Evolutionary conservation across 2,329 filamentous ascomycete species (phyloP), one percentile per base, ranked within the genome.

Genomic region (Aspergillus hortae): DNA sequence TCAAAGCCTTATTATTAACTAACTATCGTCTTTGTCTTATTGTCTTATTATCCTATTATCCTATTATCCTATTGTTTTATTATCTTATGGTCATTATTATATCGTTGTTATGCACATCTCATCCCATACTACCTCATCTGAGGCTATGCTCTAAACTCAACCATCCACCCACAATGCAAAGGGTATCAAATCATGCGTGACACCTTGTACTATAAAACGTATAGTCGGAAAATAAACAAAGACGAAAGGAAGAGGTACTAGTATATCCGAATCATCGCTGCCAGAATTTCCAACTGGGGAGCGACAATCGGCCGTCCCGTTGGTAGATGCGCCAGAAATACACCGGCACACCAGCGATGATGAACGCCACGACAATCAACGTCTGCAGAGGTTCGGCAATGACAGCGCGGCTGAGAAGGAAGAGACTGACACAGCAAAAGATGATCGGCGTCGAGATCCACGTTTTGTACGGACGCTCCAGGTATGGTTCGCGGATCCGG

Each of bases 381-480:
- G 92, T 96, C 78, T 99, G 92, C 47, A 95, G 63, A 4, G 94
- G 94, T 72, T 96, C 87, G 12, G 91, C 88, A 67, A 99, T 94
- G 12, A 97, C 85, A 3, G 92, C 91, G 46, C 94, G 80, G 65
- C 86, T 92, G 40, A 99, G 81, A 58, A 99, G 72, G 67, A 99
- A 99, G 58, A 99, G 72, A 68, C 90, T 95, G 36, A 99, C 94
- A 67, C 94, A 99, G 80, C 94, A 99, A 70, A 99, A 99, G 51
- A 96, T 92, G 59, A 99, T 92, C 10, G 94, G 94, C 2, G 94
- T 99, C 1, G 87, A 88, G 65, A 99, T 96, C 94, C 92, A 99
- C 3, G 92, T 96, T 69, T 85, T 87, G 73, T 99, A 99, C 0
- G 94, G 92, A 23, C 94, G 77, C 69, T 96, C 91, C 43, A 99